Base-by-base conservation (phyloP, 306 rosid genomes). In the Alnus rubra region DNA sequence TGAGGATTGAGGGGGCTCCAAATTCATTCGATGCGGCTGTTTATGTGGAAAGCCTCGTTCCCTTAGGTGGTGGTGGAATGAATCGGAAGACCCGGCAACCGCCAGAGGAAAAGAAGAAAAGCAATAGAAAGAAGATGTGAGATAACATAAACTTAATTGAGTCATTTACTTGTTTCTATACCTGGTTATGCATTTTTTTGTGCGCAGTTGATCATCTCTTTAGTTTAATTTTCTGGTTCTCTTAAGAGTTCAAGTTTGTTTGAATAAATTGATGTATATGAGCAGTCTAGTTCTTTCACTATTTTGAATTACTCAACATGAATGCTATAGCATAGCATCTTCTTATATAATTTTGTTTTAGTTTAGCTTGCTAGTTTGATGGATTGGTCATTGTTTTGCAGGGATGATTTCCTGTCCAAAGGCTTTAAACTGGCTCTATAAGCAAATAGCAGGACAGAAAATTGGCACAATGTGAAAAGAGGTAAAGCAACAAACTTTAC, bases 381-480 rank as follows among this genome's bases (percentile, higher is more conserved):
- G 11, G 23, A 19, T 44, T 47, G 74, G 37, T 11, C 16, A 19
- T 23, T 48, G 49, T 70, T 70, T 70, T 70, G 55, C 74, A 60
- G 70, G 80, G 90, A 87, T 68, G 84, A 81, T 58, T 87, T 87
- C 68, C 82, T 87, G 74, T 80, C 88, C 3, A 72, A 84, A 64
- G 90, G 90, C 53, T 87, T 87, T 79, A 87, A 84, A 68, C 59
- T 86, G 83, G 76, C 51, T 80, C 71, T 86, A 13, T 86, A 80
- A 55, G 65, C 78, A 55, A 49, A 47, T 37, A n/a, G 49, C 7
- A 50, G 71, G 74, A 68, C 7, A 42, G 30, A 23, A 5, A 11
- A 33, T 42, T 5, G 47, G 33, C 5, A 9, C 70, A 18, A 67
- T 39, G 71, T 67, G 71, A 67, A 67, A 37, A 67, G 28, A 7